These are phyloP conservation scores for Musa schizocarpa DNA, from an alignment of 176 grass and related monocot species.

Conservation along the genomic window DNA sequence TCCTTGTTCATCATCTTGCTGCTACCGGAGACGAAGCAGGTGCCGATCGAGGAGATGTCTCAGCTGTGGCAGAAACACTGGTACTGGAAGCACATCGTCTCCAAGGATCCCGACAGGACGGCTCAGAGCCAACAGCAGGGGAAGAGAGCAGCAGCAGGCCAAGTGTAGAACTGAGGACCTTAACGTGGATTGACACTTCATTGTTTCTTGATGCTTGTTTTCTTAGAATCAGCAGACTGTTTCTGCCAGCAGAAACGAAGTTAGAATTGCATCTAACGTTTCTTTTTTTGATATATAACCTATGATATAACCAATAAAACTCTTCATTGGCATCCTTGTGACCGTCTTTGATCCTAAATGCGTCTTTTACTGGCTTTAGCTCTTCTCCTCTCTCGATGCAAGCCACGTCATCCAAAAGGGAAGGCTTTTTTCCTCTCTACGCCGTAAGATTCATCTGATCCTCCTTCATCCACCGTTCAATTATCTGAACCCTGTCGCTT, in stretches of 20 bases:
- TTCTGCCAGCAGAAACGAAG: no score
- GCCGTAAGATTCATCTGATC: neutral
- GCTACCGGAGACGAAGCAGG: conserved; percentile 94
- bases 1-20: conserved; percentile 70
- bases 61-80: conserved; percentile 85
- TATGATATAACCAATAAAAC: no score
- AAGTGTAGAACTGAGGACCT: neutral
- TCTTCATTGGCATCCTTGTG: no score
- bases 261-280: no score
- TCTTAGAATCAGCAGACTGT: neutral
- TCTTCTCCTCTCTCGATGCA: neutral
- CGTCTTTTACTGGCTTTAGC: neutral
- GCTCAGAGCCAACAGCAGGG: conserved; percentile 15
- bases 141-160: no score
- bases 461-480: neutral
- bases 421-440: no score
- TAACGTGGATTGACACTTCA: neutral
- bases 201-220: neutral
- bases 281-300: no score
- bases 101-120: conserved; percentile 30
- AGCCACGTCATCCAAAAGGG: neutral
- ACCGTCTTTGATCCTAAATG: no score
- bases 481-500: neutral
- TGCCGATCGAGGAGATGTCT: conserved; percentile 95
- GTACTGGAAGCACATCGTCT: conserved; percentile 84